Evolutionary conservation across 306 rosid genomes (phyloP).

Genomic region (Argentina anserina): DNA sequence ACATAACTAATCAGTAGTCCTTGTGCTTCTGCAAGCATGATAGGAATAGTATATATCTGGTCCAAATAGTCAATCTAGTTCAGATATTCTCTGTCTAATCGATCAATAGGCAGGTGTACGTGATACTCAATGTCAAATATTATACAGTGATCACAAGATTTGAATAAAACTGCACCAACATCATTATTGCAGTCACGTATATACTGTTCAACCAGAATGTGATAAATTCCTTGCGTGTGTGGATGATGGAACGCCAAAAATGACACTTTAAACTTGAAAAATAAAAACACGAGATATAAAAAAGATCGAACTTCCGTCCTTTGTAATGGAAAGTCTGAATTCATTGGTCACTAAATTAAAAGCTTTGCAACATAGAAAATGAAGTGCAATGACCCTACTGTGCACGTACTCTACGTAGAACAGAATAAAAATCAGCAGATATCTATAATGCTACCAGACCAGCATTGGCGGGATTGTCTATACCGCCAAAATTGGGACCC

Average conservation of each 20-base stretch:
- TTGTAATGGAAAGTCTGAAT: not conserved
- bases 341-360: not conserved
- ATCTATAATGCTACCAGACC: constrained; percentile 66
- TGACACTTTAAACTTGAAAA: not conserved
- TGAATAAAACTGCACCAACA: not conserved
- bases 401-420: constrained; percentile 41
- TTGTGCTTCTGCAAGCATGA: too few relatives aligned
- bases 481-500: constrained; percentile 85
- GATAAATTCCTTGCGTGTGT: not conserved
- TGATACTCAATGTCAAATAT: not conserved
- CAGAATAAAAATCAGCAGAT: constrained; percentile 41
- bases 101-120: too few relatives aligned
- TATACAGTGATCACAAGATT: not conserved
- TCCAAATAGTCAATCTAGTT: too few relatives aligned
- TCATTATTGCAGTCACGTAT: not conserved
- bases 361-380: not conserved
- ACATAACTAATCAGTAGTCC: too few relatives aligned
- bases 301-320: too few relatives aligned
- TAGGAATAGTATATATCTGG: too few relatives aligned
- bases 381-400: constrained; percentile 41
- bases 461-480: constrained; percentile 79
- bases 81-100: too few relatives aligned
- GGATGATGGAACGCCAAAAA: not conserved
- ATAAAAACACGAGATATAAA: not conserved
- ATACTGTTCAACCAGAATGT: not conserved